These are phyloP conservation scores for Aureobasidium vineae DNA, from an alignment of 2,329 filamentous ascomycete species.

Conservation along the genomic window DNA sequence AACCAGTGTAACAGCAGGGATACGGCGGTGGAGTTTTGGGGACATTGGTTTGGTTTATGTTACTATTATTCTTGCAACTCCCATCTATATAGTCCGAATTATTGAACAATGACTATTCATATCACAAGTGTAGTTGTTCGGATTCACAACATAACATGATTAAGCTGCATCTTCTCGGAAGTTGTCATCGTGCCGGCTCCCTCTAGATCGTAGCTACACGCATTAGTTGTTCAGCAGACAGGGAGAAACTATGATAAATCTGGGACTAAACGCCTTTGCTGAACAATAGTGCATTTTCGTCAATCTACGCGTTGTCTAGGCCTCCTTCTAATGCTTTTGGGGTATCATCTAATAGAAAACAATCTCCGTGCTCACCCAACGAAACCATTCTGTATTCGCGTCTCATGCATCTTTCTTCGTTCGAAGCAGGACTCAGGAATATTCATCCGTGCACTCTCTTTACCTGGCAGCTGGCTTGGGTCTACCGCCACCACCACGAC, in stretches of 20 bases:
- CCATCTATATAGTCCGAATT: no score
- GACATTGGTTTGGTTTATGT: background rate
- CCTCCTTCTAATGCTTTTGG: slow-evolving; percentile 19
- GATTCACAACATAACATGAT: no score
- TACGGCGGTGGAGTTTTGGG: background rate
- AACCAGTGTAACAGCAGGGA: background rate
- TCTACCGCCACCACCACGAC: slow-evolving; percentile 15
- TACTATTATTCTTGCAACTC: background rate
- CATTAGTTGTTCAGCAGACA: no score
- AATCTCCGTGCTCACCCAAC: background rate
- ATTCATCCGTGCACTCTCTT: background rate
- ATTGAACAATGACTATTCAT: no score
- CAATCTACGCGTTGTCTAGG: background rate
- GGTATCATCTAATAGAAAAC: slow-evolving; percentile 17
- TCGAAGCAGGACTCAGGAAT: no score
- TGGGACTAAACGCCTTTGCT: background rate
- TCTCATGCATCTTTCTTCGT: background rate
- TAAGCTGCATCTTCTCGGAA: no score
- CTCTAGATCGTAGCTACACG: no score
- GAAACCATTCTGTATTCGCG: background rate
- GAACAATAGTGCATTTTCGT: background rate
- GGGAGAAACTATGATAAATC: no score
- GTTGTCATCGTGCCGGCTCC: no score
- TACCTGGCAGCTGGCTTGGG: slow-evolving; percentile 3
- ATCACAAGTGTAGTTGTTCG: no score